Conservation (phyloP, 352 stramenopile species). For the Phytophthora podocarpi region DNA sequence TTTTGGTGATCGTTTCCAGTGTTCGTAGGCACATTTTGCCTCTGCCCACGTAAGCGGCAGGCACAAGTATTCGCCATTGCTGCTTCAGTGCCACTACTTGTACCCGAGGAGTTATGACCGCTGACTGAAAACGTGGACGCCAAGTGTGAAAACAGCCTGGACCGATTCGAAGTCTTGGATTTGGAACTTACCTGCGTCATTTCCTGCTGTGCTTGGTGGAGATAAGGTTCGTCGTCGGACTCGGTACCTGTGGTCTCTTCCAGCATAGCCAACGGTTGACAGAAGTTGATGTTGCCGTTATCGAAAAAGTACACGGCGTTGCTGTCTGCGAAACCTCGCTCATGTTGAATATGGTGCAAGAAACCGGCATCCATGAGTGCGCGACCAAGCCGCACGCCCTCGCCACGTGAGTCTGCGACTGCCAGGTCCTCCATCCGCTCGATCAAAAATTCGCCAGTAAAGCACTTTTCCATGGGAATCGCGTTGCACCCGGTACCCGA, state of each 20-base stretch:
- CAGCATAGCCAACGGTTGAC: constrained; percentile 47
- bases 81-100: not conserved
- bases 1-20: constrained; percentile 5
- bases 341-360: constrained; percentile 56
- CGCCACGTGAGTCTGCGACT: constrained; percentile 25
- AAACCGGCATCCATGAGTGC: constrained; percentile 67
- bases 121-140: constrained; percentile 31
- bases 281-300: constrained; percentile 44
- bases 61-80: constrained; percentile 10
- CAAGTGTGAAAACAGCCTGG: constrained; percentile 31
- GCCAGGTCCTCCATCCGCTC: constrained; percentile 46
- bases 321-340: constrained; percentile 39
- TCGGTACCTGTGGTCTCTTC: constrained; percentile 32
- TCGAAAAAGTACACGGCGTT: constrained; percentile 61
- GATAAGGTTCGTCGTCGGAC: constrained; percentile 28
- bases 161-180: constrained; percentile 19
- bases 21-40: constrained; percentile 6
- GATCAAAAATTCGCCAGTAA: constrained; percentile 34
- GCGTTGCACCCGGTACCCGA: constrained; percentile 15
- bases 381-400: constrained; percentile 55
- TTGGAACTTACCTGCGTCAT: constrained; percentile 4
- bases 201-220: not conserved
- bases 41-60: constrained; percentile 26
- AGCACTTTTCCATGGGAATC: constrained; percentile 31
- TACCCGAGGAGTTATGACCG: constrained; percentile 9